These are phyloP conservation scores for Skeletonema menzelii DNA, from an alignment of 108 stramenopile species.

Conservation along the genomic window DNA sequence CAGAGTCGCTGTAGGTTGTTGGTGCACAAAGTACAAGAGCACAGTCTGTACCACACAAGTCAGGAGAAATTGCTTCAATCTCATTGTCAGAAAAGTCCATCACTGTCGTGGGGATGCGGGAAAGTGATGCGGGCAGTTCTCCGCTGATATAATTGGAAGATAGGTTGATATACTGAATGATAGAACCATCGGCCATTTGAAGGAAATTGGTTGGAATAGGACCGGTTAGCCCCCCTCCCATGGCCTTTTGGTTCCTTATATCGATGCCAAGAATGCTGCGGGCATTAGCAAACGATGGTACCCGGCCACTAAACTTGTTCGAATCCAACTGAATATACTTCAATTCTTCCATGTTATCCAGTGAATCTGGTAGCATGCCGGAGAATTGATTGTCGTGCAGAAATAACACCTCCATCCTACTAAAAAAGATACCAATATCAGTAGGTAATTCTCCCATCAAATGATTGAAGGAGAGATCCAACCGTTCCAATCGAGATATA, in stretches of 20 bases:
- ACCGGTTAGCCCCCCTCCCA: constrained; percentile 12
- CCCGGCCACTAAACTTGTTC: constrained; percentile 9
- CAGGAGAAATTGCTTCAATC: not conserved
- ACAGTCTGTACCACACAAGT: constrained; percentile 63
- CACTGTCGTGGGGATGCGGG: not conserved
- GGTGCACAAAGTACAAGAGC: constrained; percentile 67
- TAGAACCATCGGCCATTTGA: not conserved
- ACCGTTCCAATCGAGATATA: constrained; percentile 28
- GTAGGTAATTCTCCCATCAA: constrained; percentile 48
- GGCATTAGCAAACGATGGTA: not conserved
- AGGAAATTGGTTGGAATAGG: constrained; percentile 12
- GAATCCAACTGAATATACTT: constrained; percentile 6
- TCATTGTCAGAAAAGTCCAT: not conserved
- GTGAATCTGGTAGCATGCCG: constrained; percentile 17
- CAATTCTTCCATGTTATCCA: constrained; percentile 24
- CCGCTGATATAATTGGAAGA: constrained; percentile 8
- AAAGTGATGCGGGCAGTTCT: not conserved
- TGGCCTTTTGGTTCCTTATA: constrained; percentile 8
- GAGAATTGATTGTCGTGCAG: constrained; percentile 22
- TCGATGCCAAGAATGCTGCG: not conserved
- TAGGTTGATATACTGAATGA: constrained; percentile 20
- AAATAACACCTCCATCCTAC: constrained; percentile 16
- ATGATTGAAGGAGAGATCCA: constrained; percentile 54
- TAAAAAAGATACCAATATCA: constrained; percentile 52
- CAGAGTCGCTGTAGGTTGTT: constrained; percentile 53